These are phyloP conservation scores for Botrytis pseudocinerea DNA, from an alignment of 2,329 filamentous ascomycete species.

Conservation along the genomic window DNA sequence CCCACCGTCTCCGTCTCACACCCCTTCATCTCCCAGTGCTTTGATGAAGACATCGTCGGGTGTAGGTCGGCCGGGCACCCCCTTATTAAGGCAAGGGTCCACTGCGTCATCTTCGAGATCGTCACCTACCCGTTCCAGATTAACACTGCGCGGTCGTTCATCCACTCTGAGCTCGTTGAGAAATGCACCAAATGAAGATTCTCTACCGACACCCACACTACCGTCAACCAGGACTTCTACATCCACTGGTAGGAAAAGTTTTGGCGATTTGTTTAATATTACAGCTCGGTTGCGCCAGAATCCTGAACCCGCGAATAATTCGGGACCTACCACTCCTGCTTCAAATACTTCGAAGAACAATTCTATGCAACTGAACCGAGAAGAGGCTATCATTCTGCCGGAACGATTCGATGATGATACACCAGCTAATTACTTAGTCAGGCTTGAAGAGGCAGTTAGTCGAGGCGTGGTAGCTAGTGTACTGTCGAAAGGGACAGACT, in stretches of 20 bases:
- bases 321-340: conserved; percentile 69
- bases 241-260: conserved; percentile 89
- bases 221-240: conserved; percentile 66
- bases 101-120: conserved; percentile 65
- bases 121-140: conserved; percentile 60
- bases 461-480: conserved; percentile 82
- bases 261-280: conserved; percentile 83
- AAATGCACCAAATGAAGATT: conserved; percentile 69
- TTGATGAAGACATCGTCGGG: conserved; percentile 32
- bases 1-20: conserved; percentile 36
- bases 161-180: conserved; percentile 86
- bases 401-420: conserved; percentile 85
- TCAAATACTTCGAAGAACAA: conserved; percentile 76
- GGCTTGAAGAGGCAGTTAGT: conserved; percentile 77
- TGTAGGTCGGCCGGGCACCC: conserved; percentile 45
- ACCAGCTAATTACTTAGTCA: conserved; percentile 81
- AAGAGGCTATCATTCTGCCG: conserved; percentile 68
- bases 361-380: conserved; percentile 72
- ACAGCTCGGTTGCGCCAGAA: conserved; percentile 76
- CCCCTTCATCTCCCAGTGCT: conserved; percentile 26
- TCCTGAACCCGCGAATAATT: conserved; percentile 70
- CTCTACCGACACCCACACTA: conserved; percentile 64
- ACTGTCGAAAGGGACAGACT: conserved; percentile 81
- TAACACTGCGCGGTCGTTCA: conserved; percentile 71
- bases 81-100: conserved; percentile 59